Conservation (phyloP, 2,329 filamentous ascomycete species). For the Fusarium mexicanum region DNA sequence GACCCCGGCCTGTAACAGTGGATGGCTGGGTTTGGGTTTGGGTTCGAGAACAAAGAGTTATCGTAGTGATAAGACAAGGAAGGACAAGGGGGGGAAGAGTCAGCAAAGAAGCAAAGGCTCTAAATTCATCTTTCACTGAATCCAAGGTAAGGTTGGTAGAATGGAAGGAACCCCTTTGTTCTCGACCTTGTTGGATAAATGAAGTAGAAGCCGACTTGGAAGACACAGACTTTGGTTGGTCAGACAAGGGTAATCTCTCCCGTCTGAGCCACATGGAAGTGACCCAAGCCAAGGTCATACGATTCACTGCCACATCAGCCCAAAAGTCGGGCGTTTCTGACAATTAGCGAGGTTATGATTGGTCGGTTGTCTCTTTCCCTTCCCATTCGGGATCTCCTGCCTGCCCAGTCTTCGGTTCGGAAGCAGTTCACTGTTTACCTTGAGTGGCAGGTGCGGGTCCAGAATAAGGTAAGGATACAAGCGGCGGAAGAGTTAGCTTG, state of each 20-base stretch:
- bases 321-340: slow-evolving; percentile 42
- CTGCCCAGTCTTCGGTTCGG: slow-evolving; percentile 25
- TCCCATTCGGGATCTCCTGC: slow-evolving; percentile 35
- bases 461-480: not conserved
- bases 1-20: not conserved
- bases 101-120: not conserved
- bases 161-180: not conserved
- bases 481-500: not conserved
- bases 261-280: slow-evolving; percentile 6
- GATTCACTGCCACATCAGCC: slow-evolving; percentile 45
- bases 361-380: slow-evolving; percentile 3
- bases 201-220: not conserved
- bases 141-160: not conserved
- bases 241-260: not conserved
- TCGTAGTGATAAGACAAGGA: not conserved
- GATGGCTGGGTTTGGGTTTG: no score
- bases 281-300: slow-evolving; percentile 33
- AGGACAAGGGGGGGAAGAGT: not conserved
- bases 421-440: slow-evolving; percentile 1
- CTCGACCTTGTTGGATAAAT: slow-evolving; percentile 5
- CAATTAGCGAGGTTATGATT: slow-evolving; percentile 31
- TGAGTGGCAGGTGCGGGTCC: not conserved
- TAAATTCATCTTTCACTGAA: not conserved
- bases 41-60: not conserved
- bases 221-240: not conserved